Evolutionary conservation across 331 rosid species (phyloP).

Genomic region (Quercus tomentella): DNA sequence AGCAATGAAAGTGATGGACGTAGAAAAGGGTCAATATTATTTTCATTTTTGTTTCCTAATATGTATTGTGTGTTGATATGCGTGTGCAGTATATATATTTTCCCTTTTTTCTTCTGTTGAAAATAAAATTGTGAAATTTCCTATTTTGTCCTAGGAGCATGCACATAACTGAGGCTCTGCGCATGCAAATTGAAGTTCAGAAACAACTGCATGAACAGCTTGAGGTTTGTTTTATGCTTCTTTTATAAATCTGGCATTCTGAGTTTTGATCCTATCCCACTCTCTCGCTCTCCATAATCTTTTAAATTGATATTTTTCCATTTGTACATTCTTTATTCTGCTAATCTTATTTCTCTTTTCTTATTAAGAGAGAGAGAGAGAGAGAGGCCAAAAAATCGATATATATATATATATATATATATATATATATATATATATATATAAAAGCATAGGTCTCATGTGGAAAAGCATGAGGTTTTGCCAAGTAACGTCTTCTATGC

Average conservation of each 20-base stretch:
- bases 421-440: too few species aligned
- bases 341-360: too few species aligned
- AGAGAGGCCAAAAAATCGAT: too few species aligned
- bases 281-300: neutral
- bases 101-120: neutral
- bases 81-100: neutral
- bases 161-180: conserved; percentile 37
- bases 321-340: neutral
- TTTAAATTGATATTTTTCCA: neutral
- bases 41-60: neutral
- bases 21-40: conserved; percentile 30
- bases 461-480: too few species aligned
- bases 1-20: conserved; percentile 16
- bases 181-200: conserved; percentile 48
- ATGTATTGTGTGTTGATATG: neutral
- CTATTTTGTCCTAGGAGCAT: conserved; percentile 16
- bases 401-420: too few species aligned
- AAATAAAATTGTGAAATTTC: neutral
- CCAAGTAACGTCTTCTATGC: too few species aligned
- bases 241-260: neutral
- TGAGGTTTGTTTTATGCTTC: conserved; percentile 21
- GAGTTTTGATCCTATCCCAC: neutral
- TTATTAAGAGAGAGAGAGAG: too few species aligned
- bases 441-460: too few species aligned
- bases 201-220: conserved; percentile 46